Evolutionary conservation across 345 rosid genomes (phyloP).

Genomic region (Raphanus raphanistrum): DNA sequence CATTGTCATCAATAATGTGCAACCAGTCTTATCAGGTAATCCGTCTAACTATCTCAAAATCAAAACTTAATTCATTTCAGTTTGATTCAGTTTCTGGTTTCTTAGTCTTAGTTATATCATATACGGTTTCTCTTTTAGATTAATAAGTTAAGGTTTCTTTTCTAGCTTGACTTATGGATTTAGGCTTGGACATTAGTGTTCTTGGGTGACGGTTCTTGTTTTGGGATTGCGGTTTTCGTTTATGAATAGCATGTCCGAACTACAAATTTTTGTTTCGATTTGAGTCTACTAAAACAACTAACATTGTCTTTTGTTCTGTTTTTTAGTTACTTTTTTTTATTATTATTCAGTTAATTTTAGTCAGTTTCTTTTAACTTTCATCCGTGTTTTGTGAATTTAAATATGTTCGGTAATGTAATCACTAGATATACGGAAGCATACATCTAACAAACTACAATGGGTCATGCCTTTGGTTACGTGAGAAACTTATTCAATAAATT

Average conservation of each 20-base stretch:
- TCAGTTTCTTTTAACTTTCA: background rate
- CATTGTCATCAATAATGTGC: constrained; percentile 67
- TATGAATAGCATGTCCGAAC: background rate
- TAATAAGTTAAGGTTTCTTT: background rate
- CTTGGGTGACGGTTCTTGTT: background rate
- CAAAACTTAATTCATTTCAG: background rate
- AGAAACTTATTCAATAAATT: background rate
- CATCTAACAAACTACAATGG: background rate
- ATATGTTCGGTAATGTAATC: background rate
- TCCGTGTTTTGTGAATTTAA: background rate
- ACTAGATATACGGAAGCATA: background rate
- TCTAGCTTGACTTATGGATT: background rate
- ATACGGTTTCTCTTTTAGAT: background rate
- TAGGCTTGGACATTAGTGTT: background rate
- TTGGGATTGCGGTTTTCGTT: background rate
- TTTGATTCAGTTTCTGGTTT: background rate
- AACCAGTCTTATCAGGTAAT: constrained; percentile 92
- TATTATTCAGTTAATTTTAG: background rate
- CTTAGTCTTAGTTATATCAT: background rate
- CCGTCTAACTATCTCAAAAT: background rate
- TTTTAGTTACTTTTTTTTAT: no score
- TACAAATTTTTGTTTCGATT: background rate
- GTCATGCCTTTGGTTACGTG: background rate
- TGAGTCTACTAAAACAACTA: background rate
- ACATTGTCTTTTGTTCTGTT: no score